Evolutionary conservation across 768 basidiomycete species (phyloP), one percentile per base, ranked within the genome.

Genomic region (Hypholoma sublateritium): DNA sequence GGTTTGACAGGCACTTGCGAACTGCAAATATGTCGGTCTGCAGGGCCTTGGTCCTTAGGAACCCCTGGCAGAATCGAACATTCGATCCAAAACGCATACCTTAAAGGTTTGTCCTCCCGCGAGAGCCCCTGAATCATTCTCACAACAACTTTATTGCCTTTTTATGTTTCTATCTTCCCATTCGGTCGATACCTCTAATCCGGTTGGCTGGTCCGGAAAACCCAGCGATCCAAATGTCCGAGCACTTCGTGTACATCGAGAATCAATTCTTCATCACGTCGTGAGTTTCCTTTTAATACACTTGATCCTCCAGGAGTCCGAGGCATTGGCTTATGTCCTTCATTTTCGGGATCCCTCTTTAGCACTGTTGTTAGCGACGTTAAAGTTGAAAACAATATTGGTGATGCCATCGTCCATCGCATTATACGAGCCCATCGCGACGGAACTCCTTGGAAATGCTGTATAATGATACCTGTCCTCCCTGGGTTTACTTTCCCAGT

Each of bases 171-270:
- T 32, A 41, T 32, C 13, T 39, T 52, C 17, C 14, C 7, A 24
- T 39, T 17, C 12, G 51, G 16, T 47, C 49, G 45, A 53, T 42
- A 55, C 43, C 39, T 50, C 4, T 35, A 35, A 36, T 32, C 46
- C 49, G 50, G 56, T 39, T 53, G 59, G 14, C 28, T 36, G 46
- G 41, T 50, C 22, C 36, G 35, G 37, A 44, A 50, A 35, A 43
- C 48, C 51, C 58, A 95, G 93, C 93, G 9, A 97, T 97, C 53
- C 88, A 95, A 66, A 76, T 91, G 66, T 95, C 94, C 22, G 94
- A 98, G 63, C 94, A 97, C 67, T 99, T 98, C 67, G 91, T 99
- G 34, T 99, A 99, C 74, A 97, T 99, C 60, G 96, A 98, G 69
- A 94, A 95, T 62, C 92, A 94, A 68, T 94, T 93, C 67, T 93